A percentile compares a stretch with the other conserved stretches of the same genome.
Evolutionary conservation across 768 basidiomycete genomes (phyloP).

Genomic region (Tremella fuciformis): DNA sequence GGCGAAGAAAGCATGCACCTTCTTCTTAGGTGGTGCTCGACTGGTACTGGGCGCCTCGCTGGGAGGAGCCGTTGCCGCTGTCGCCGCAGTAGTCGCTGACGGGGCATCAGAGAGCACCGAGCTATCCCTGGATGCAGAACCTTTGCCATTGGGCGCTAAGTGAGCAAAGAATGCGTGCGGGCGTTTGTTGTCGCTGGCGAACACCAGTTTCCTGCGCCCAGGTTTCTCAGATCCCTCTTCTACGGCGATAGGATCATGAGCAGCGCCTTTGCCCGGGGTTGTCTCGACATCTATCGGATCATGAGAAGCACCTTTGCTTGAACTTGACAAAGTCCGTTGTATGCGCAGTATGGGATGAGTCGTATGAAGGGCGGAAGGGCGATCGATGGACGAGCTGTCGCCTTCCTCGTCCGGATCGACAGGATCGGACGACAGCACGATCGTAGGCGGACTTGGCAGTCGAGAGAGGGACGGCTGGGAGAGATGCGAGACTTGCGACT

Average conservation of each 20-base stretch:
- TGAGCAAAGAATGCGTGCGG: slow-evolving; percentile 34
- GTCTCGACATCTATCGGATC: background rate
- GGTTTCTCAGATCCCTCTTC: slow-evolving; percentile 16
- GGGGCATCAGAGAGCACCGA: slow-evolving; percentile 1
- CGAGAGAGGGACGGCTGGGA: background rate
- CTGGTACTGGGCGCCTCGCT: slow-evolving; percentile 2
- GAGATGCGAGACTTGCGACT: background rate
- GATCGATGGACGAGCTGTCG: background rate
- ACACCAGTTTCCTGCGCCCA: slow-evolving; percentile 27
- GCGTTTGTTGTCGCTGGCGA: slow-evolving; percentile 34
- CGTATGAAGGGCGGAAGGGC: background rate
- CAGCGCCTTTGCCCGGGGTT: background rate
- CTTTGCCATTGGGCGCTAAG: slow-evolving; percentile 3
- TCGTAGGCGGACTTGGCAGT: slow-evolving; percentile 6
- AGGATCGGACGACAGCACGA: background rate
- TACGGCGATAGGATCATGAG: slow-evolving; percentile 16
- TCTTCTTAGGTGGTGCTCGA: slow-evolving; percentile 8
- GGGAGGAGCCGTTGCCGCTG: background rate
- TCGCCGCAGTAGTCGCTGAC: background rate
- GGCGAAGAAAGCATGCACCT: slow-evolving; percentile 34
- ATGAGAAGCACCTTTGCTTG: slow-evolving; percentile 7
- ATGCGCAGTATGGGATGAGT: slow-evolving; percentile 12
- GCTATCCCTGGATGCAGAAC: background rate
- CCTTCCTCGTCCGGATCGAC: background rate
- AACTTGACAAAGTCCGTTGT: slow-evolving; percentile 9